Evolutionary conservation across 75 land plant species (phyloP).

Genomic region (Cupressus sempervirens): DNA sequence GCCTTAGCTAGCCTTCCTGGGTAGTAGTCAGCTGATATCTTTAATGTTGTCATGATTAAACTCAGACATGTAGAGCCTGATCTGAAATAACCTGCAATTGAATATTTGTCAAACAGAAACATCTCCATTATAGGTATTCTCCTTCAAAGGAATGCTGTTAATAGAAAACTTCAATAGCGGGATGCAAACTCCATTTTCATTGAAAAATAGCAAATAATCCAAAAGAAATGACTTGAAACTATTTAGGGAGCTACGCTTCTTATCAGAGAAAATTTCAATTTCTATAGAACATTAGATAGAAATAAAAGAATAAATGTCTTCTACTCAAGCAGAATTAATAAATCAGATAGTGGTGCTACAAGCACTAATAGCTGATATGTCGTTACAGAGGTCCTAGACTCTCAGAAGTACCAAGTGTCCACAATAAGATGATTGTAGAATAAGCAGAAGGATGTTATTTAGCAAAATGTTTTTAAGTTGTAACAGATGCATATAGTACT

Average conservation of each 20-base stretch:
- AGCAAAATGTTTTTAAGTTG: no score
- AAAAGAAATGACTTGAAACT: not conserved
- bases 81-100: constrained; percentile 46
- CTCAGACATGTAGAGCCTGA: constrained; percentile 64
- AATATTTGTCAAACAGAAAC: not conserved
- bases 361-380: no score
- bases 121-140: not conserved
- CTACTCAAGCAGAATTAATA: not conserved
- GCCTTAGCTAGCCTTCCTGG: constrained; percentile 69
- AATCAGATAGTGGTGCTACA: not conserved
- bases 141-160: not conserved
- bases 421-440: not conserved
- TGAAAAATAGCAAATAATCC: not conserved
- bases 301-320: not conserved
- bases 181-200: not conserved
- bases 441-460: no score
- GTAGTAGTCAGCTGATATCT: constrained; percentile 70
- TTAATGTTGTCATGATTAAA: constrained; percentile 45
- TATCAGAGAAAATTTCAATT: no score
- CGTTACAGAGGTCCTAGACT: not conserved
- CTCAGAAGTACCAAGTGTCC: not conserved
- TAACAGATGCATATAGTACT: no score
- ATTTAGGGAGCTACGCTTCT: no score
- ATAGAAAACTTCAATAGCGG: not conserved
- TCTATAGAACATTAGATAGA: no score